Percentiles rank a stretch among this genome's conserved stretches.
These are phyloP conservation scores for Ammopiptanthus mongolicus DNA, from an alignment of 306 rosid genomes.

Conservation along the genomic window DNA sequence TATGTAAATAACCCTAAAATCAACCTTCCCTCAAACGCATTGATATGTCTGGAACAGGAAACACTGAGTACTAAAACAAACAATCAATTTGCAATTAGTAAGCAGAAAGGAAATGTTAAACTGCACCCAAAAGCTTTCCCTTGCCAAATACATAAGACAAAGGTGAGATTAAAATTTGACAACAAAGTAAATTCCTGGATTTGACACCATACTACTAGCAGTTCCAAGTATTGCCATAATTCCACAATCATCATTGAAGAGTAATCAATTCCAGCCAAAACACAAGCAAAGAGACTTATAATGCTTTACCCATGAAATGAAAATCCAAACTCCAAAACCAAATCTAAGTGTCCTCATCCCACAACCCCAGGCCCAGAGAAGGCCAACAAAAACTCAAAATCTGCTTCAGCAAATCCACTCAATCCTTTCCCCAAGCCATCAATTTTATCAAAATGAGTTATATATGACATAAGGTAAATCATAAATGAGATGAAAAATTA, in stretches of 20 bases:
- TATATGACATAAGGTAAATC: background rate
- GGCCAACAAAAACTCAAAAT: conserved; percentile 4
- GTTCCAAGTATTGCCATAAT: background rate
- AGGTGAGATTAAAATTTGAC: background rate
- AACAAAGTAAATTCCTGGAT: conserved; percentile 2
- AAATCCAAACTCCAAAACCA: background rate
- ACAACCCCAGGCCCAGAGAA: background rate
- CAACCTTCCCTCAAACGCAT: background rate
- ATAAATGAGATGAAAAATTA: background rate
- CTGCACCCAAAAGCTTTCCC: background rate
- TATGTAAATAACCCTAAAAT: background rate
- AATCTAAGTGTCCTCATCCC: background rate
- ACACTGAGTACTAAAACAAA: background rate
- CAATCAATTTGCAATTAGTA: background rate
- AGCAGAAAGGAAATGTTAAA: background rate
- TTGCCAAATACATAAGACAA: background rate
- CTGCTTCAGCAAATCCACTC: conserved; percentile 5
- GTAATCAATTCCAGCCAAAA: background rate
- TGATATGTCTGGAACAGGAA: background rate
- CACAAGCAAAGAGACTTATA: background rate
- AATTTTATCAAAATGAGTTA: background rate
- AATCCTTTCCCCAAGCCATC: background rate
- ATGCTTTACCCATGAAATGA: background rate
- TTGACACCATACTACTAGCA: background rate
- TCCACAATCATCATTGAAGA: conserved; percentile 15